Base-by-base conservation (phyloP, 169 alveolate genomes). In the Plasmodium gonderi region DNA sequence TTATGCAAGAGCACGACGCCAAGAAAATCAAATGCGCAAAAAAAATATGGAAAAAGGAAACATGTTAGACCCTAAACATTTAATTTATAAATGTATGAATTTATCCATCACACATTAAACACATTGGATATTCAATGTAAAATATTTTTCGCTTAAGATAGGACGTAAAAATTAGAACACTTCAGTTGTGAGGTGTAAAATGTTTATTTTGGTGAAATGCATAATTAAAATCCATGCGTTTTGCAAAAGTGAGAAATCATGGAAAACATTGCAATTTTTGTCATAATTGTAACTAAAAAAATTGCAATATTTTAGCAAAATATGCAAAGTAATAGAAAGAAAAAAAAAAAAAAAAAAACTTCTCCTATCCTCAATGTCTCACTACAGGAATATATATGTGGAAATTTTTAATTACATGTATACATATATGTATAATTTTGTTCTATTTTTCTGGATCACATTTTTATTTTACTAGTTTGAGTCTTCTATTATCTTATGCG, bases 291-390 rank as follows among this genome's bases (percentile, higher is more conserved):
- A 26, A 36, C 26, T 36, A 40, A 45, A 20, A 45, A 75, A 38
- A 75, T 75, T 44, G 67, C 40, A 75, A 40, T 29, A 40, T 75
- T 75, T 20, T 75, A 75, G 51, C 64, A 40, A 38, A 75, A 75
- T 40, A 42, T 9, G n/a, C 6, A 54, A 54, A 54, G n/a, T 5
- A 54, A 54, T 14, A 54, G n/a, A 54, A 54, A 54, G n/a, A n/a
- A n/a, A n/a, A 17, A 60, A 20, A 36, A 36, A 36, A 60, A 20
- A 36, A 23, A 60, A 60, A 60, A 60, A 60, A 36, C 72, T 23
- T 20, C 72, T 14, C 72, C 17, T 60, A 23, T 60, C 8, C 26
- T 60, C 0, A 60, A 20, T 60, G 17, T 9, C 17, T 6, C 38
- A n/a, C 23, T 54, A 1, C 26, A 60, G 17, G 72, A 17, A 5